Conservation (phyloP, 306 rosid genomes). For the Cucumis melo region DNA sequence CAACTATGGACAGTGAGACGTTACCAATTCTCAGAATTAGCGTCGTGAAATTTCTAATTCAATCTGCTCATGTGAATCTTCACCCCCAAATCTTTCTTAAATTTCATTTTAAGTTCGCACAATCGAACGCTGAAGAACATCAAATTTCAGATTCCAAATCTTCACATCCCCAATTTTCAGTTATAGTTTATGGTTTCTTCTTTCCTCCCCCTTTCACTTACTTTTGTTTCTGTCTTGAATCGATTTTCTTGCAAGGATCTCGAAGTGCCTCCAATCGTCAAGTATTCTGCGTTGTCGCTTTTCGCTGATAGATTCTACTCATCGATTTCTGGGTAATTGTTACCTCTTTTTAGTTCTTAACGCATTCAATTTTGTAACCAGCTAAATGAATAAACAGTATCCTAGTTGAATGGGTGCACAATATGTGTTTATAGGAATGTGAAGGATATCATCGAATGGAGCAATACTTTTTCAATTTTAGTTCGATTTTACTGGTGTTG, state of each 20-base stretch:
- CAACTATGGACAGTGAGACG: conserved; percentile 6
- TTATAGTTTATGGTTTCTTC: background rate
- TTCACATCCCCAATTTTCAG: background rate
- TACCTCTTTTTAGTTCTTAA: background rate
- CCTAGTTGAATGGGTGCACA: background rate
- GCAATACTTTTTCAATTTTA: background rate
- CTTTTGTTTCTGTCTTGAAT: background rate
- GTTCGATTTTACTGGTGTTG: background rate
- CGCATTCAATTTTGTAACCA: background rate
- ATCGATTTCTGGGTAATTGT: conserved; percentile 28
- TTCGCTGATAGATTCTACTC: conserved; percentile 54
- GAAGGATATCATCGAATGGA: background rate
- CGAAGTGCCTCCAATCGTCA: conserved; percentile 38
- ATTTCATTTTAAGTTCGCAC: background rate
- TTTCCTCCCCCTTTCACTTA: background rate
- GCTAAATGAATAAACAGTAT: background rate
- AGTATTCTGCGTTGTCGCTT: conserved; percentile 61
- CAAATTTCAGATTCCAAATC: background rate
- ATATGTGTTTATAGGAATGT: background rate
- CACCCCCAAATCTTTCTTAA: background rate
- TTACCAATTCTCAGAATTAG: conserved; percentile 22
- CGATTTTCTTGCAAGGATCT: conserved; percentile 24
- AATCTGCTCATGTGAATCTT: conserved; percentile 38
- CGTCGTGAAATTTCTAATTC: conserved; percentile 40
- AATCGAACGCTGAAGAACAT: background rate